Percentiles rank a stretch among this genome's conserved stretches.
Evolutionary conservation across 2,329 filamentous ascomycete genomes (phyloP).

Genomic region (Aureobasidium sp.): DNA sequence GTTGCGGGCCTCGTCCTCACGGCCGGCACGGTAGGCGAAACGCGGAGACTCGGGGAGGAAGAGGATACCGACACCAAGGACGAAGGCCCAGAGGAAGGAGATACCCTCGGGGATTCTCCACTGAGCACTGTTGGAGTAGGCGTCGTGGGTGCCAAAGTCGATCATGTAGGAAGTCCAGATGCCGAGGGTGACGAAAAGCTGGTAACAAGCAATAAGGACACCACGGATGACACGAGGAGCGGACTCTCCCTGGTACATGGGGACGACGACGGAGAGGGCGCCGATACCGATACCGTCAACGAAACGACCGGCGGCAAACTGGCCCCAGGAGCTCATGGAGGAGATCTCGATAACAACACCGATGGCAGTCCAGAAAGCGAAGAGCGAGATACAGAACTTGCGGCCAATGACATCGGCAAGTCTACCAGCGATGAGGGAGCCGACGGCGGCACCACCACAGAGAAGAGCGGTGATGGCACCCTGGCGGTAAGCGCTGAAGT

Average conservation of each 20-base stretch:
- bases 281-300: slow-evolving; percentile 39
- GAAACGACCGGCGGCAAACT: slow-evolving; percentile 43
- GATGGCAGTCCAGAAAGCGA: slow-evolving; percentile 38
- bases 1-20: slow-evolving; percentile 26
- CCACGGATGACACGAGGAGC: slow-evolving; percentile 57
- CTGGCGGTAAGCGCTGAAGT: slow-evolving; percentile 29
- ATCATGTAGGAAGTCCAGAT: slow-evolving; percentile 32
- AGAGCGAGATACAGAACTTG: slow-evolving; percentile 42
- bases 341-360: slow-evolving; percentile 40
- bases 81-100: slow-evolving; percentile 27
- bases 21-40: slow-evolving; percentile 26
- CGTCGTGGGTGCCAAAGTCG: slow-evolving; percentile 25
- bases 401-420: slow-evolving; percentile 49
- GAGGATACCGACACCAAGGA: slow-evolving; percentile 28
- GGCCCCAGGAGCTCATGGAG: slow-evolving; percentile 34
- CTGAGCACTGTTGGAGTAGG: slow-evolving; percentile 19
- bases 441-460: slow-evolving; percentile 37
- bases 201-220: slow-evolving; percentile 49
- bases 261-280: slow-evolving; percentile 50
- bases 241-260: slow-evolving; percentile 61
- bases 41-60: slow-evolving; percentile 29
- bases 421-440: slow-evolving; percentile 36
- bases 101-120: slow-evolving; percentile 30
- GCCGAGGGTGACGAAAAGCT: slow-evolving; percentile 41
- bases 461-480: slow-evolving; percentile 40